phyloP scores from a whole-genome alignment of 345 rosid species.

The Salix caprea region DNA sequence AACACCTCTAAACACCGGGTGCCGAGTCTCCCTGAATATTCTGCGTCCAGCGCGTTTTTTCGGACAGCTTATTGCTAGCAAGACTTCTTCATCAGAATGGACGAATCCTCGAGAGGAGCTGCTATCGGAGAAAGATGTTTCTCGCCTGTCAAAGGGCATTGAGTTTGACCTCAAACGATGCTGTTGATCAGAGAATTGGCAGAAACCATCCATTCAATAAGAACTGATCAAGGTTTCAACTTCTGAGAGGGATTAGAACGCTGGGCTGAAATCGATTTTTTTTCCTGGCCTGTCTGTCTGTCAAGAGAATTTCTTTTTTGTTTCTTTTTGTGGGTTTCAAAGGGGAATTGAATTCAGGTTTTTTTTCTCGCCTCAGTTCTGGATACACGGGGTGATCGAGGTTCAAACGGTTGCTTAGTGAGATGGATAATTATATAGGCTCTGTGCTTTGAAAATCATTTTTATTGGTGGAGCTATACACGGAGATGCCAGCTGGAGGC shows the following conservation, averaged over 20 bases:
- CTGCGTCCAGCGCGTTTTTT: constrained; percentile 36
- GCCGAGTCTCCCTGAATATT: constrained; percentile 66
- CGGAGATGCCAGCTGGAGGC: constrained; percentile 5
- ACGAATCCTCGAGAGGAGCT: not conserved
- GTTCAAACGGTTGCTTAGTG: too few species aligned
- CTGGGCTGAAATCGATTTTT: not conserved
- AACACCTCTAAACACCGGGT: constrained; percentile 66
- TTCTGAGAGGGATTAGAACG: not conserved
- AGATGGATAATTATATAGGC: too few species aligned
- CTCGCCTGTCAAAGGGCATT: not conserved
- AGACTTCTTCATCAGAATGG: constrained; percentile 16
- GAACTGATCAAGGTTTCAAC: not conserved
- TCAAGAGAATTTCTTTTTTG: too few species aligned
- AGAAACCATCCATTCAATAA: constrained; percentile 7
- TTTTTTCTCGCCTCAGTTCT: too few species aligned
- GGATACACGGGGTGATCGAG: too few species aligned
- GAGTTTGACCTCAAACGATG: not conserved
- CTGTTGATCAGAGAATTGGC: constrained; percentile 1
- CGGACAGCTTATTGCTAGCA: constrained; percentile 15
- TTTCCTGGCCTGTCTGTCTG: too few species aligned
- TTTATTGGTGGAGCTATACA: not conserved
- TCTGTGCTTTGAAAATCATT: too few species aligned
- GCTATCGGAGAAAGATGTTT: constrained; percentile 18
- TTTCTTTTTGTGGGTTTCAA: not conserved
- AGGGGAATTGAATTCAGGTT: not conserved